These are phyloP conservation scores for Oryza glaberrima DNA, from an alignment of 176 grass and related monocot species.

Conservation along the genomic window DNA sequence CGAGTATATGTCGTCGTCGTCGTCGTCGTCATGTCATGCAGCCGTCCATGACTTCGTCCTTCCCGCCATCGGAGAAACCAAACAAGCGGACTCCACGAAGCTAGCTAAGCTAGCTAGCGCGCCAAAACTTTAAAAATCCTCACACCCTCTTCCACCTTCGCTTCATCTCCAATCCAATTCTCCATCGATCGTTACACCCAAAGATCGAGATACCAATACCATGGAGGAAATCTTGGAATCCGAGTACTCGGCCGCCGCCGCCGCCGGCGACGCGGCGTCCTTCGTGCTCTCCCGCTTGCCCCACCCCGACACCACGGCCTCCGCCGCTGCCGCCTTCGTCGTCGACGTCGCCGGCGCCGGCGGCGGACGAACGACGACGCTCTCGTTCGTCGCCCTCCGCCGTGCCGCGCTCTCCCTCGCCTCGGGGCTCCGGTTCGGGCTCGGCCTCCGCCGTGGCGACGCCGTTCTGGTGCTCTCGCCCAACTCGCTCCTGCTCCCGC, in stretches of 20 bases:
- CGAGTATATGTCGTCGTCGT: neutral
- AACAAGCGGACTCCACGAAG: slow-evolving; percentile 30
- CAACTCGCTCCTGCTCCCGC: slow-evolving; percentile 47
- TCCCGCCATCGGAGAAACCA: slow-evolving; percentile 9
- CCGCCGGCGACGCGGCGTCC: slow-evolving; percentile 34
- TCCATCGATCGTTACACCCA: neutral
- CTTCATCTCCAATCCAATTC: neutral
- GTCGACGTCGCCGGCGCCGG: slow-evolving; percentile 38
- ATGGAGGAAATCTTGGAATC: neutral
- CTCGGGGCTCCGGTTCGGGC: slow-evolving; percentile 46
- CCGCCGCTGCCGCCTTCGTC: slow-evolving; percentile 7
- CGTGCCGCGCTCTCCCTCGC: slow-evolving; percentile 57
- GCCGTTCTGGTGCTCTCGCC: slow-evolving; percentile 53
- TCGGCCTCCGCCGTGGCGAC: slow-evolving; percentile 54
- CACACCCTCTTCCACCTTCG: neutral
- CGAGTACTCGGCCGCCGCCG: neutral
- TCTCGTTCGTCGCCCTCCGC: slow-evolving; percentile 51
- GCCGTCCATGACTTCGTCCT: too few species aligned
- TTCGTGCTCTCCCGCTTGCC: slow-evolving; percentile 50
- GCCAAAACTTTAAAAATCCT: slow-evolving; percentile 1
- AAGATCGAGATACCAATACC: too few species aligned
- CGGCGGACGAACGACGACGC: neutral
- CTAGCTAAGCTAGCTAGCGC: neutral
- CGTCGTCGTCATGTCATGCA: neutral
- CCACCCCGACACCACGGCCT: neutral